Conservation (phyloP, 2,329 filamentous ascomycete genomes). For the Pseudocercospora crystallina region DNA sequence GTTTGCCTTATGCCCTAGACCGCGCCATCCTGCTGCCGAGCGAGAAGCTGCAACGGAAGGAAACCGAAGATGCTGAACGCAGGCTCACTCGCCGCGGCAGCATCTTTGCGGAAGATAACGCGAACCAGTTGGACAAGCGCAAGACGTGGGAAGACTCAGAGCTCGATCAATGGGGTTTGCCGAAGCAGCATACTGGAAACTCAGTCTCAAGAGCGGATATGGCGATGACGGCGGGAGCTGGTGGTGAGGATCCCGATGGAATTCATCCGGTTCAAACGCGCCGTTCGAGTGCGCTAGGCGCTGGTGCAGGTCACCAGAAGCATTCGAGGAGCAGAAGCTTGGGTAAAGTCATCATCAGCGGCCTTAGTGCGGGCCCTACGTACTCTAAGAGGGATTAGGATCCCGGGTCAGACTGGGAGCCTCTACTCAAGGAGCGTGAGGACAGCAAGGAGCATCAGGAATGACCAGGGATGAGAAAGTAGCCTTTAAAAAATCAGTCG, state of each 20-base stretch:
- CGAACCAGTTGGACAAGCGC: slow-evolving; percentile 11
- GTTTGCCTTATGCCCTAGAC: slow-evolving; percentile 66
- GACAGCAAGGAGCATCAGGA: too few relatives aligned
- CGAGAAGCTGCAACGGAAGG: slow-evolving; percentile 62
- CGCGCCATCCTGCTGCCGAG: slow-evolving; percentile 68
- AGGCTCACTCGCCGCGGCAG: slow-evolving; percentile 32
- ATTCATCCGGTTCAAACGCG: slow-evolving; percentile 16
- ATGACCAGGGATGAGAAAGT: too few relatives aligned
- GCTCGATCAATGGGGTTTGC: slow-evolving; percentile 30
- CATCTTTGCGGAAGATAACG: slow-evolving; percentile 24
- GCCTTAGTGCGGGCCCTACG: slow-evolving; percentile 31
- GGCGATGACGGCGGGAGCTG: slow-evolving; percentile 20
- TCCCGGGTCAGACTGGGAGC: too few relatives aligned
- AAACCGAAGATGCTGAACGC: slow-evolving; percentile 45
- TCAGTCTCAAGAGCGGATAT: slow-evolving; percentile 10
- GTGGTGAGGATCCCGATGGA: slow-evolving; percentile 16
- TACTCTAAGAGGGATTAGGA: slow-evolving; percentile 27
- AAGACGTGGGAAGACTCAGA: slow-evolving; percentile 28
- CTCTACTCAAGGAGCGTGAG: too few relatives aligned
- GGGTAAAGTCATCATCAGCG: slow-evolving; percentile 27
- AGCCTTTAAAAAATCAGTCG: too few relatives aligned
- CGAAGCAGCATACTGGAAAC: slow-evolving; percentile 22
- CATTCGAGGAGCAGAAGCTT: slow-evolving; percentile 26
- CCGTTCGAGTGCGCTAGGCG: slow-evolving; percentile 13
- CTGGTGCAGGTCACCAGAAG: slow-evolving; percentile 5